These are phyloP conservation scores for Erythrobasidium yunnanense DNA, from an alignment of 768 basidiomycete species.

Conservation along the genomic window DNA sequence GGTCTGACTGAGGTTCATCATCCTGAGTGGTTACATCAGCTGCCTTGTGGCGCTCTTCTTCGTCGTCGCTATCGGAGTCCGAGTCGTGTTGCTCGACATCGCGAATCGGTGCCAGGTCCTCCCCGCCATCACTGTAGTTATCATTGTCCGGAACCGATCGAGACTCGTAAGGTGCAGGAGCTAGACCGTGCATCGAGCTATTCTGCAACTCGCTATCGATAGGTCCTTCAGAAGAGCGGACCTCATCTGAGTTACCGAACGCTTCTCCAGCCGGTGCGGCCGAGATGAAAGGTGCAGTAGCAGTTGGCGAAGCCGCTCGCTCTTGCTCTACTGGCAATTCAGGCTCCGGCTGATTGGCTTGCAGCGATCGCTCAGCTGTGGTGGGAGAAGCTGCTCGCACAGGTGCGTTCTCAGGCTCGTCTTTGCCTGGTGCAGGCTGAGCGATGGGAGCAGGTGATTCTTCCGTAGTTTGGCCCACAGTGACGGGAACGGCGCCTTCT, in stretches of 20 bases:
- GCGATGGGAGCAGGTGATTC: neutral
- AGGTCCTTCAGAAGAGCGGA: neutral
- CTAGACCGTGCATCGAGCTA: neutral
- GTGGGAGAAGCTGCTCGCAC: neutral
- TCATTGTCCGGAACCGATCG: neutral
- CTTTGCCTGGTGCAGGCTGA: neutral
- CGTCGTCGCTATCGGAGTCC: slow-evolving; percentile 3
- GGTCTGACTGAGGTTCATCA: neutral
- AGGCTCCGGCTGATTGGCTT: neutral
- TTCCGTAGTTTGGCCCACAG: neutral
- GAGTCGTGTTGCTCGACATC: slow-evolving; percentile 12
- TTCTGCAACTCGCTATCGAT: neutral
- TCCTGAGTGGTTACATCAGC: neutral
- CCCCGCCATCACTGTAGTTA: neutral
- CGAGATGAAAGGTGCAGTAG: neutral
- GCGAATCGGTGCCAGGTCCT: slow-evolving; percentile 1
- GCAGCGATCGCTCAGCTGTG: neutral
- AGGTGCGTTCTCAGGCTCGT: neutral
- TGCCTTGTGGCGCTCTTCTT: neutral
- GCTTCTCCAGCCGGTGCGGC: neutral
- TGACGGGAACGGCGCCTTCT: neutral
- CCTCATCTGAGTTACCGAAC: neutral
- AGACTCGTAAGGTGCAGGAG: neutral
- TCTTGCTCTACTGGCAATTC: neutral
- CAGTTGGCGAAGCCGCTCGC: neutral